Evolutionary conservation across 1,139 yeast species (phyloP).

Genomic region (Pneumocystis canis): DNA sequence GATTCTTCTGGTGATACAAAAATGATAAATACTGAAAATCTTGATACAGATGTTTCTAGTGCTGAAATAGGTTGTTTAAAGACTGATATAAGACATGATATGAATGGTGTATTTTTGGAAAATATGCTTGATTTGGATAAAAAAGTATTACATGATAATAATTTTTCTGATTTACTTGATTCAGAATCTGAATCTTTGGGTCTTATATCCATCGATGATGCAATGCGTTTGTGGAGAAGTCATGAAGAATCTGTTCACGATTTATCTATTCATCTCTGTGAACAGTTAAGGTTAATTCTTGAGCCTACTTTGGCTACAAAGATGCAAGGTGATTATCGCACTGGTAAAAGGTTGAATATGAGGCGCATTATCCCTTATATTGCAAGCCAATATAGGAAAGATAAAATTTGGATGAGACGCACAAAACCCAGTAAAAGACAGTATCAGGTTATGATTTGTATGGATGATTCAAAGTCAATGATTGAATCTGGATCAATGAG

Average conservation of each 20-base stretch:
- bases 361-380: constrained; percentile 93
- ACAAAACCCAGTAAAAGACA: constrained; percentile 95
- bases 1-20: constrained; percentile 15
- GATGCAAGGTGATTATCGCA: constrained; percentile 85
- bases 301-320: constrained; percentile 95
- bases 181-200: neutral
- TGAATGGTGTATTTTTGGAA: constrained; percentile 17
- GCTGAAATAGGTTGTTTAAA: constrained; percentile 16
- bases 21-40: constrained; percentile 7
- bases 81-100: constrained; percentile 18
- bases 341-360: constrained; percentile 95
- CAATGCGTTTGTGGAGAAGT: constrained; percentile 64
- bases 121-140: constrained; percentile 24
- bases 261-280: constrained; percentile 73
- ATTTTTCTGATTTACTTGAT: neutral
- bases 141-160: constrained; percentile 19
- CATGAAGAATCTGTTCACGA: constrained; percentile 79
- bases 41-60: constrained; percentile 11
- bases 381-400: constrained; percentile 94
- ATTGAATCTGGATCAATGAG: constrained; percentile 73
- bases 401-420: constrained; percentile 95
- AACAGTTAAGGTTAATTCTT: constrained; percentile 77
- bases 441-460: constrained; percentile 93
- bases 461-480: constrained; percentile 97
- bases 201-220: constrained; percentile 40